phyloP scores from a whole-genome alignment of 2,329 filamentous ascomycete species.

The Cladophialophora yegresii region DNA sequence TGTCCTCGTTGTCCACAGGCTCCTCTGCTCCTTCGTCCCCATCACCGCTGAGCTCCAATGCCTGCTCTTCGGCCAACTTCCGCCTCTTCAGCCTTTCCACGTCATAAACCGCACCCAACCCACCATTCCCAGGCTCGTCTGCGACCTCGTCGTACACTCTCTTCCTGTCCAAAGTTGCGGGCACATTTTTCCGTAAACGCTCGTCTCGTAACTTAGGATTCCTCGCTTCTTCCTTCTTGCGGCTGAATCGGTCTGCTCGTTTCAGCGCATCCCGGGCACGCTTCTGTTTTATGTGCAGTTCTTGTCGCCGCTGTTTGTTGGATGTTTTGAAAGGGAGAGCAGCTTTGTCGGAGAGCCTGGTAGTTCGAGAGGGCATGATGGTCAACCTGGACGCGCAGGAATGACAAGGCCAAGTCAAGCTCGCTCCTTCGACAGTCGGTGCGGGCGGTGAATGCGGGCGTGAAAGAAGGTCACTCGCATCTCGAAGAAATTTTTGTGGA shows the following conservation, averaged over 20 bases:
- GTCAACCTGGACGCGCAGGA: not conserved
- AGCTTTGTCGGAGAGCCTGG: slow-evolving; percentile 40
- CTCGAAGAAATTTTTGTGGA: slow-evolving; percentile 11
- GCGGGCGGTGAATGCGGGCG: not conserved
- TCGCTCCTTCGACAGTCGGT: not conserved
- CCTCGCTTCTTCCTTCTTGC: slow-evolving; percentile 82
- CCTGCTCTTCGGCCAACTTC: slow-evolving; percentile 50
- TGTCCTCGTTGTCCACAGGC: slow-evolving; percentile 43
- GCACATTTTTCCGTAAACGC: slow-evolving; percentile 75
- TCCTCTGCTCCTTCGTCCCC: slow-evolving; percentile 41
- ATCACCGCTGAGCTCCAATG: slow-evolving; percentile 32
- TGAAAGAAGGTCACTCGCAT: not conserved
- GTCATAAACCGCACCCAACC: slow-evolving; percentile 51
- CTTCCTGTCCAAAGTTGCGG: slow-evolving; percentile 81
- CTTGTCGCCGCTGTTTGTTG: slow-evolving; percentile 79
- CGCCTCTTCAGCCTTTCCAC: slow-evolving; percentile 53
- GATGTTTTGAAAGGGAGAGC: slow-evolving; percentile 56
- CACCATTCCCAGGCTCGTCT: slow-evolving; percentile 49
- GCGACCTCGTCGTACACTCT: slow-evolving; percentile 83
- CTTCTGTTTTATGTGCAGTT: slow-evolving; percentile 78
- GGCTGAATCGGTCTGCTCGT: slow-evolving; percentile 72
- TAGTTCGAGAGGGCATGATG: slow-evolving; percentile 50
- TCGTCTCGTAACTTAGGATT: slow-evolving; percentile 74
- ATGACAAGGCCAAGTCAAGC: not conserved
- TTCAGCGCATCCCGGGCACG: slow-evolving; percentile 71